These are phyloP conservation scores for Gymnopilus dilepis DNA, from an alignment of 768 basidiomycete genomes.

Conservation along the genomic window DNA sequence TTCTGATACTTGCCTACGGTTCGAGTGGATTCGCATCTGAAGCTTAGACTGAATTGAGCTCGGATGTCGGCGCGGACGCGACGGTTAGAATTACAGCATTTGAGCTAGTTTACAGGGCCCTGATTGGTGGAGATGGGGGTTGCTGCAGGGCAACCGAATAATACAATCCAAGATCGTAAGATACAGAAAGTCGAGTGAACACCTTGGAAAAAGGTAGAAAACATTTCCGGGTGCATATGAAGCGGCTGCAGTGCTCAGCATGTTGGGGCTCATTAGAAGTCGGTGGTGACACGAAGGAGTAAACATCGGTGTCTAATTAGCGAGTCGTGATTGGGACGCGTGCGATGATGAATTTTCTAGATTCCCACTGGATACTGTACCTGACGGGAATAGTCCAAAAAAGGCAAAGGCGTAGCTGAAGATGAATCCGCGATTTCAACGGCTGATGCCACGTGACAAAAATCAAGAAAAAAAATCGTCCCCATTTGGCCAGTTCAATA, in stretches of 20 bases:
- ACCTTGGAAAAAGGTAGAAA: too few species aligned
- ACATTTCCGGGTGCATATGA: not conserved
- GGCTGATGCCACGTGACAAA: constrained; percentile 4
- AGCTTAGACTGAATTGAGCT: not conserved
- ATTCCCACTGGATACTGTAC: constrained; percentile 6
- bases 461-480: not conserved
- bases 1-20: not conserved
- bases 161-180: not conserved
- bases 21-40: not conserved
- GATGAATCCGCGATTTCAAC: constrained; percentile 13
- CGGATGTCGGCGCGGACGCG: constrained; percentile 3
- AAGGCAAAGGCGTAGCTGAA: not conserved
- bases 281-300: not conserved
- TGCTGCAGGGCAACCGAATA: too few species aligned
- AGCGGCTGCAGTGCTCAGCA: not conserved
- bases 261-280: not conserved
- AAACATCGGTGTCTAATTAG: not conserved
- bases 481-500: not conserved
- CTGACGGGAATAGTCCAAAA: constrained; percentile 1
- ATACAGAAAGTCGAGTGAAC: not conserved
- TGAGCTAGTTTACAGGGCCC: too few species aligned
- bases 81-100: not conserved
- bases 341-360: not conserved
- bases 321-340: not conserved
- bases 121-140: too few species aligned